These are phyloP conservation scores for Wickerhamomyces tratensis DNA, from an alignment of 805 yeast species.

Conservation along the genomic window DNA sequence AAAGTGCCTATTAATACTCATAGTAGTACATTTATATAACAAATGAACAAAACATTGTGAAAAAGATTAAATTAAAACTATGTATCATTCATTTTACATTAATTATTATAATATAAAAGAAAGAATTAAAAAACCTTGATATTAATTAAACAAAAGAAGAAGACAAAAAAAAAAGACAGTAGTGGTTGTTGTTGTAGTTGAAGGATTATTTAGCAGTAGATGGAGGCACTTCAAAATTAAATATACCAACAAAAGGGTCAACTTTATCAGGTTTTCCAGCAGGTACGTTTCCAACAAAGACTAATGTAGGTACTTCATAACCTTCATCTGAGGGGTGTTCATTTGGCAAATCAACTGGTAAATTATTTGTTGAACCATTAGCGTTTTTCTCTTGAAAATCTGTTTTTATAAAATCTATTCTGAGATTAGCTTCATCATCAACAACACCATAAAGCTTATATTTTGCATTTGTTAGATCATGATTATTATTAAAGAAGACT, in stretches of 20 bases:
- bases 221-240: conserved; percentile 32
- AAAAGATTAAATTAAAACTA: too few relatives aligned
- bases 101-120: too few relatives aligned
- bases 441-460: conserved; percentile 39
- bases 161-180: too few relatives aligned
- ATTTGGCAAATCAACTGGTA: conserved; percentile 1
- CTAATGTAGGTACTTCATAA: conserved; percentile 34
- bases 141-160: too few relatives aligned
- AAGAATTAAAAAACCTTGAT: too few relatives aligned
- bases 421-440: conserved; percentile 33
- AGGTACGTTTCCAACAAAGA: conserved; percentile 43
- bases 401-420: conserved; percentile 43
- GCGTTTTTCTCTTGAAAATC: conserved; percentile 12
- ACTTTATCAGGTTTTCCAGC: conserved; percentile 41
- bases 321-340: conserved; percentile 24
- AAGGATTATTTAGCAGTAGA: neutral
- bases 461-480: conserved; percentile 35
- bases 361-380: neutral
- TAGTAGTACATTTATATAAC: too few relatives aligned
- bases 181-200: too few relatives aligned
- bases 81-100: too few relatives aligned
- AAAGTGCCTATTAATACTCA: too few relatives aligned
- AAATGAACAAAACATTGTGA: too few relatives aligned
- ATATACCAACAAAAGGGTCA: conserved; percentile 46
- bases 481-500: conserved; percentile 37